Conservation (phyloP, 1,139 yeast species). For the Pichia sorboxylosa region DNA sequence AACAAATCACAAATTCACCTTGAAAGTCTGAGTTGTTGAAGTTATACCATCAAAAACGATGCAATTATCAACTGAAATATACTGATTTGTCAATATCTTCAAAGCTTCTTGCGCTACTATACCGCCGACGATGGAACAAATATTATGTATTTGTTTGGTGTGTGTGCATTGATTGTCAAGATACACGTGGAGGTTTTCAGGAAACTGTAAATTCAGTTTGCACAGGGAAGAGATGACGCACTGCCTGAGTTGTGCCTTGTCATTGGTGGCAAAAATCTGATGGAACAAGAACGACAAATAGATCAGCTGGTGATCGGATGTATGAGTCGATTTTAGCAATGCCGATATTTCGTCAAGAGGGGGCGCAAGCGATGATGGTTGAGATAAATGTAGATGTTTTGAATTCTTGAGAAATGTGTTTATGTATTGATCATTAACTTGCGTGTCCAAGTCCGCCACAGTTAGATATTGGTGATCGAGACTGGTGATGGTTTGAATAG, state of each 20-base stretch:
- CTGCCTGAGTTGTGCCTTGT: slow-evolving; percentile 13
- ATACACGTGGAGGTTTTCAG: slow-evolving; percentile 18
- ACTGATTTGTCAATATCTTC: slow-evolving; percentile 59
- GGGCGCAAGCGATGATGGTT: slow-evolving; percentile 15
- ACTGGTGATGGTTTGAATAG: slow-evolving; percentile 21
- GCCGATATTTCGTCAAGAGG: slow-evolving; percentile 1
- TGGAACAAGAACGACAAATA: slow-evolving; percentile 18
- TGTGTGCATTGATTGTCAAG: slow-evolving; percentile 26
- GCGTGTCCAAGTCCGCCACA: slow-evolving; percentile 27
- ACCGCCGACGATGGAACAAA: slow-evolving; percentile 60
- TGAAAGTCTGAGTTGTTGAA: slow-evolving; percentile 28
- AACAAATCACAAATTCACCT: no score
- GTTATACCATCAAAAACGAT: slow-evolving; percentile 57
- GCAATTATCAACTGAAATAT: slow-evolving; percentile 57
- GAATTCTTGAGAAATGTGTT: slow-evolving; percentile 49
- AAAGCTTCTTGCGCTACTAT: slow-evolving; percentile 66
- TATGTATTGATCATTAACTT: slow-evolving; percentile 21
- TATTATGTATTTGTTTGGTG: slow-evolving; percentile 34
- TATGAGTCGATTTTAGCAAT: not conserved
- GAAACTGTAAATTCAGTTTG: slow-evolving; percentile 11
- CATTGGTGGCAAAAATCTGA: not conserved
- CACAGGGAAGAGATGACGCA: slow-evolving; percentile 19
- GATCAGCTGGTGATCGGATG: slow-evolving; percentile 5
- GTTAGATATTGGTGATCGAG: slow-evolving; percentile 17
- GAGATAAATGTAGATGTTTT: slow-evolving; percentile 28